Percentiles rank a stretch among this genome's conserved stretches.
phyloP scores from a whole-genome alignment of 371 early-diverging fungal species.

The Catenaria anguillulae region DNA sequence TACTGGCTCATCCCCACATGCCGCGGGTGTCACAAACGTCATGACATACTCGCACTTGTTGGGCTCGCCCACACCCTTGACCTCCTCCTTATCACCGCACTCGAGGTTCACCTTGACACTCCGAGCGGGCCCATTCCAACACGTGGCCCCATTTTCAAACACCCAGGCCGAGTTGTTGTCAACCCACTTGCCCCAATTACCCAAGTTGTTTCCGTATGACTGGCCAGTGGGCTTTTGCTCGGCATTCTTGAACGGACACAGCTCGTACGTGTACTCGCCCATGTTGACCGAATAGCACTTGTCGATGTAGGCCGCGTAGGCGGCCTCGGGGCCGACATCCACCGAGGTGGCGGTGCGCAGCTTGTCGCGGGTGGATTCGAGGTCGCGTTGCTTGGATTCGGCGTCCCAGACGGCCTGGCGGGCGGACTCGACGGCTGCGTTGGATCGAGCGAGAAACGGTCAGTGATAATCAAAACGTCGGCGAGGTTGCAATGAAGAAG shows the following conservation, averaged over 20 bases:
- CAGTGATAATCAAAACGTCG: too few species aligned
- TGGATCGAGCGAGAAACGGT: too few species aligned
- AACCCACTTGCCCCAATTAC: slow-evolving; percentile 20
- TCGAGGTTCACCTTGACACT: slow-evolving; percentile 39
- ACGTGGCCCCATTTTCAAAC: slow-evolving; percentile 40
- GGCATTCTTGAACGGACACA: slow-evolving; percentile 63
- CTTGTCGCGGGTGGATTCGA: slow-evolving; percentile 12
- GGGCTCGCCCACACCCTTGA: slow-evolving; percentile 64
- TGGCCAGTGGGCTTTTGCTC: slow-evolving; percentile 52
- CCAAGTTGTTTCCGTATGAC: slow-evolving; percentile 40
- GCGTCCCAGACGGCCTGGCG: neutral
- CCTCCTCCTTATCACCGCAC: slow-evolving; percentile 53
- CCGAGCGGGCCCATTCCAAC: slow-evolving; percentile 90
- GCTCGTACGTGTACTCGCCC: slow-evolving; percentile 52
- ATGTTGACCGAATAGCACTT: slow-evolving; percentile 51
- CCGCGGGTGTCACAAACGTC: slow-evolving; percentile 55
- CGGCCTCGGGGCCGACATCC: slow-evolving; percentile 44
- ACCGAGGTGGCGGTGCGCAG: slow-evolving; percentile 26
- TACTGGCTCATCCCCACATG: too few species aligned
- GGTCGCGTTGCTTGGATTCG: slow-evolving; percentile 11
- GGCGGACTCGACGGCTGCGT: slow-evolving; percentile 2
- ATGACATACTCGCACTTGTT: slow-evolving; percentile 82
- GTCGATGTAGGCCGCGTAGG: slow-evolving; percentile 44
- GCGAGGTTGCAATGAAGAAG: too few species aligned
- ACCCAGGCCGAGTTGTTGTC: neutral